These are phyloP conservation scores for Pichia cactophila DNA, from an alignment of 1,139 yeast genomes.

Conservation along the genomic window DNA sequence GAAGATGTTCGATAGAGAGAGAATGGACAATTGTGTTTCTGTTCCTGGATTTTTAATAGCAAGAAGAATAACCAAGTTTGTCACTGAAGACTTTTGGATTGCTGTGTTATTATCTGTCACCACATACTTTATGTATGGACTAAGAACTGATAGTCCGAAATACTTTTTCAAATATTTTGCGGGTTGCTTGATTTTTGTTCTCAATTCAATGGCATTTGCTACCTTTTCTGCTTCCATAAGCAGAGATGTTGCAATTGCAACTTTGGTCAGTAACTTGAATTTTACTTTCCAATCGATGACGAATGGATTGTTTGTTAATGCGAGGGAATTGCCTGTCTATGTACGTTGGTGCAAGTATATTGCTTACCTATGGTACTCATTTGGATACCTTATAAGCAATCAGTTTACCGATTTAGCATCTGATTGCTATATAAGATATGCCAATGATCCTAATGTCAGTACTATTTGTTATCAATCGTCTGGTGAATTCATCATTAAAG, in stretches of 20 bases:
- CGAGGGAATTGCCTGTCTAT: constrained; percentile 71
- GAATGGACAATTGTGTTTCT: constrained; percentile 62
- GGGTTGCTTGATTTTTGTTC: constrained; percentile 47
- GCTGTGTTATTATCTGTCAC: constrained; percentile 52
- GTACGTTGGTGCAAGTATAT: constrained; percentile 78
- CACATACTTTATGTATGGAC: constrained; percentile 75
- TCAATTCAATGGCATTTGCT: constrained; percentile 51
- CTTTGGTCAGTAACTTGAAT: constrained; percentile 54
- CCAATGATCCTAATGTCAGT: constrained; percentile 26
- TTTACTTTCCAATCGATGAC: constrained; percentile 72
- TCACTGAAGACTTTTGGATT: constrained; percentile 64
- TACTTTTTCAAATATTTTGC: constrained; percentile 61
- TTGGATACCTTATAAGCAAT: constrained; percentile 61
- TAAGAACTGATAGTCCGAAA: constrained; percentile 37
- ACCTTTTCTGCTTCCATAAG: constrained; percentile 51
- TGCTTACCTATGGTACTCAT: constrained; percentile 71
- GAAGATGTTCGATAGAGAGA: constrained; percentile 62
- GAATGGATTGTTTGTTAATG: constrained; percentile 75
- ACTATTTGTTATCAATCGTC: constrained; percentile 27
- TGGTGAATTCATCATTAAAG: constrained; percentile 46
- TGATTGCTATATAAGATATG: constrained; percentile 31
- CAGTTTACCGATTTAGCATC: constrained; percentile 49
- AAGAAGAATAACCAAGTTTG: constrained; percentile 56
- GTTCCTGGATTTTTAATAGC: constrained; percentile 62
- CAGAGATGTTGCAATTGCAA: constrained; percentile 58